Evolutionary conservation across 225 moss, liverwort and hornwort species (phyloP), one percentile per base, ranked within the genome.

Genomic region (Physcomitrellopsis africana): DNA sequence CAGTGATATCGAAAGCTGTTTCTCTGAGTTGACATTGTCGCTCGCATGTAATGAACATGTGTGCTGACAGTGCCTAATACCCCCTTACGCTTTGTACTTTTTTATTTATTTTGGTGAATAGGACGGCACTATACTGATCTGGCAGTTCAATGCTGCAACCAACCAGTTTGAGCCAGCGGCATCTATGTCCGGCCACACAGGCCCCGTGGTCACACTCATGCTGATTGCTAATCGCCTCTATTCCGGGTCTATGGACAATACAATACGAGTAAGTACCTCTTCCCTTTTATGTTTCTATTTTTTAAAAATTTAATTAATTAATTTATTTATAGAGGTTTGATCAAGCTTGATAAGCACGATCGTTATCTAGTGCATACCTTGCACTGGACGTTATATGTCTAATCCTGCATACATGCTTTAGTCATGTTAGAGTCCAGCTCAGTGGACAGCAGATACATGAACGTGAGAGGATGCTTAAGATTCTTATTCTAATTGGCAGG

Each of bases 81-180:
- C 44, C 6, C 70, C 15, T 77, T 44, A 81, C 54, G 43, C 0
- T 7, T 9, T 2, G 68, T 54, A 9, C 14, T 42, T 3, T 3
- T 23, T 16, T 1, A 24, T 23, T 51, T n/a, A 0, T 24, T 66
- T 2, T 0, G n/a, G 24, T 18, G 57, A 26, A 37, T 86, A 97
- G 91, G 99, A 99, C 61, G 99, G 99, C 29, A 85, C 83, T 74
- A 85, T 99, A 42, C 67, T 99, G 84, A 93, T 91, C 4, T 99
- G 99, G 99, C 93, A 91, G 78, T 99, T 93, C 69, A 94, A 74
- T 46, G 27, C 87, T 14, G 67, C 75, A 49, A 82, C 86, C 26
- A 95, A 88, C 43, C 72, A 86, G 70, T 99, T 99, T 76, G 93
- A 92, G 81, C 99, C 92, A 0, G 84, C 86, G 1, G 87, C 89